A percentile compares a stretch with the other conserved stretches of the same genome.
These are phyloP conservation scores for Vaccinium vitisidaea DNA, from an alignment of 148 eudicot species.

Conservation along the genomic window DNA sequence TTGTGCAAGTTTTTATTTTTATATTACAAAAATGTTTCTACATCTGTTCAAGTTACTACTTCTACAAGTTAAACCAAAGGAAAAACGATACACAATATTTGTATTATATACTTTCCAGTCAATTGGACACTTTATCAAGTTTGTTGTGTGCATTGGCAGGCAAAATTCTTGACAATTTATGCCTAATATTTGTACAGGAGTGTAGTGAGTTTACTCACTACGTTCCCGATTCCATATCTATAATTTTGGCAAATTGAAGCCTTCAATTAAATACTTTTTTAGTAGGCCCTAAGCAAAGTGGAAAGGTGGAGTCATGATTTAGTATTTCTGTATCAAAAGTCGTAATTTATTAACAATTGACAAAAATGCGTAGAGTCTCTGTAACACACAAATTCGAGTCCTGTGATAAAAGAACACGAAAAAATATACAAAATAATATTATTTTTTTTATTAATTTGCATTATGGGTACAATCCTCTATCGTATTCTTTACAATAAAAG, in stretches of 20 bases:
- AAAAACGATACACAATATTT: background rate
- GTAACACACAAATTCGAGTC: too few relatives aligned
- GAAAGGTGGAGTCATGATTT: background rate
- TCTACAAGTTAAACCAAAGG: background rate
- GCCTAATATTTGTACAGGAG: background rate
- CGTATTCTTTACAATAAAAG: too few relatives aligned
- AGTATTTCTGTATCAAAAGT: too few relatives aligned
- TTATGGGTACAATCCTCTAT: too few relatives aligned
- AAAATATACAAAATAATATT: too few relatives aligned
- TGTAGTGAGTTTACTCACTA: too few relatives aligned
- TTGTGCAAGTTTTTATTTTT: background rate
- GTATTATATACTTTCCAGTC: background rate
- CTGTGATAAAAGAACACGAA: too few relatives aligned
- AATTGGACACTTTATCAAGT: background rate
- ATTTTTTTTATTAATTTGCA: too few relatives aligned
- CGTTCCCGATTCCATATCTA: too few relatives aligned
- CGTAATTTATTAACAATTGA: too few relatives aligned
- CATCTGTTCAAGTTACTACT: background rate
- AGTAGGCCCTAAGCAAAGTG: background rate
- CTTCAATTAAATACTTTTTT: too few relatives aligned
- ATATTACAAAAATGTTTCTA: background rate
- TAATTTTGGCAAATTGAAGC: background rate
- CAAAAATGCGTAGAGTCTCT: too few relatives aligned
- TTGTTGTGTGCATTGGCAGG: background rate
- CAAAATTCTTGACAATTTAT: background rate